Evolutionary conservation across 306 rosid species (phyloP).

Genomic region (Fagus sylvatica): DNA sequence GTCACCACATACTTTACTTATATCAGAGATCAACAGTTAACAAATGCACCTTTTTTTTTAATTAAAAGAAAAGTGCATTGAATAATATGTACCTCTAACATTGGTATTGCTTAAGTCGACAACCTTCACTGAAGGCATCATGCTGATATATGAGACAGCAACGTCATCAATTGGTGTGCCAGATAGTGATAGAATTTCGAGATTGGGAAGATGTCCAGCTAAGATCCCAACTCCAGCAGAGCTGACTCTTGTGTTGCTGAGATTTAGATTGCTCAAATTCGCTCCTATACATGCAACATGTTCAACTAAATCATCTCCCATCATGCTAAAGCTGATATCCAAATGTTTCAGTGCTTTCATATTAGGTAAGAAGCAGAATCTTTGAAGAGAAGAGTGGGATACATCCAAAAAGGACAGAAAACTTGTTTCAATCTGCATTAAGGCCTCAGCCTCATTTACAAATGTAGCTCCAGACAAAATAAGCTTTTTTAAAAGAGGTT

Average conservation of each 20-base stretch:
- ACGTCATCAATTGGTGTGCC: conserved; percentile 69
- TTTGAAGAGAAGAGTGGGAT: conserved; percentile 55
- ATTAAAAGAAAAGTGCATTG: conserved; percentile 1
- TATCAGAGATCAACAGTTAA: not conserved
- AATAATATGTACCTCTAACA: conserved; percentile 62
- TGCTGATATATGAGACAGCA: conserved; percentile 54
- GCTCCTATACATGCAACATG: conserved; percentile 62
- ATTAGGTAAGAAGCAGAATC: conserved; percentile 57
- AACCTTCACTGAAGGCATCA: conserved; percentile 75
- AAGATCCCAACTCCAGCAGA: conserved; percentile 70
- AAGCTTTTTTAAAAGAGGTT: conserved; percentile 69
- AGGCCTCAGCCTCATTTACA: conserved; percentile 53
- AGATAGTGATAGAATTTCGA: conserved; percentile 66
- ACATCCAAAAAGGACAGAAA: conserved; percentile 57
- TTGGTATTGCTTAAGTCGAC: conserved; percentile 74
- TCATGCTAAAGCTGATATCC: conserved; percentile 68
- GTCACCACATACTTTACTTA: not conserved
- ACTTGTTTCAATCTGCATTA: conserved; percentile 43
- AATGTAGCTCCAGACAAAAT: conserved; percentile 65
- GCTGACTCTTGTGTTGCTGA: conserved; percentile 66
- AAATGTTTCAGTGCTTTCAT: conserved; percentile 66
- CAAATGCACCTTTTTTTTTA: not conserved
- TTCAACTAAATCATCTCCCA: conserved; percentile 64
- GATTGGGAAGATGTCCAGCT: conserved; percentile 71
- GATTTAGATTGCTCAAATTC: conserved; percentile 67